These are phyloP conservation scores for Zygotorulaspora chibaensis DNA, from an alignment of 805 yeast genomes.

Conservation along the genomic window DNA sequence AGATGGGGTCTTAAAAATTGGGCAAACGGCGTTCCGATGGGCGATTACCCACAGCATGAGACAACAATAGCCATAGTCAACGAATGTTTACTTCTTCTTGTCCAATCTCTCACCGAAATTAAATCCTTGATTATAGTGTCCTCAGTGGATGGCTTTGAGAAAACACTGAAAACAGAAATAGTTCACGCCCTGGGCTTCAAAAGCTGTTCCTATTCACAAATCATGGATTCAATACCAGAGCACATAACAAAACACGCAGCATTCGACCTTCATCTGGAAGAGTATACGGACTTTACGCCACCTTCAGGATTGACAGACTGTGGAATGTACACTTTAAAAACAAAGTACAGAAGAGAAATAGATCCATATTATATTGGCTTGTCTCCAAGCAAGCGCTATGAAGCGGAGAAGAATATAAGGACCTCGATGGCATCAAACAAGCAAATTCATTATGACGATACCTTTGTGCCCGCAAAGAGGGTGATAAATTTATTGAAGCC, in stretches of 20 bases:
- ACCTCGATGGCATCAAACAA: conserved; percentile 42
- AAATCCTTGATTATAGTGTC: conserved; percentile 48
- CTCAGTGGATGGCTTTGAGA: conserved; percentile 46
- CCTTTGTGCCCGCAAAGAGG: conserved; percentile 53
- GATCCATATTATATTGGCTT: conserved; percentile 84
- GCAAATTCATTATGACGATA: conserved; percentile 41
- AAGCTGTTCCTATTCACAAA: conserved; percentile 64
- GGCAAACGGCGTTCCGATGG: conserved; percentile 42
- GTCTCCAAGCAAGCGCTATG: conserved; percentile 74
- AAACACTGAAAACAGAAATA: conserved; percentile 62
- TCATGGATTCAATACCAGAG: conserved; percentile 69
- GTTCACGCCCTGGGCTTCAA: conserved; percentile 78
- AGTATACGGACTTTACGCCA: conserved; percentile 56
- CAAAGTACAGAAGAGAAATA: conserved; percentile 46
- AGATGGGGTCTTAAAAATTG: conserved; percentile 67
- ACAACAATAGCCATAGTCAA: conserved; percentile 61
- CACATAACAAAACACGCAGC: conserved; percentile 65
- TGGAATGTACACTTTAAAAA: conserved; percentile 66
- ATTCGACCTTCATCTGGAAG: conserved; percentile 59
- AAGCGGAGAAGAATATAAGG: conserved; percentile 64
- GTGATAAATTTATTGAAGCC: conserved; percentile 34
- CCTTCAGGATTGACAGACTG: conserved; percentile 55
- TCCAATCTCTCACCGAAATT: conserved; percentile 65
- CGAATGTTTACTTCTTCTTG: conserved; percentile 67
- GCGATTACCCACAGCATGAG: conserved; percentile 42